Conservation (phyloP, 1,139 yeast genomes). For the Yamadazyma pseudoaaseri region DNA sequence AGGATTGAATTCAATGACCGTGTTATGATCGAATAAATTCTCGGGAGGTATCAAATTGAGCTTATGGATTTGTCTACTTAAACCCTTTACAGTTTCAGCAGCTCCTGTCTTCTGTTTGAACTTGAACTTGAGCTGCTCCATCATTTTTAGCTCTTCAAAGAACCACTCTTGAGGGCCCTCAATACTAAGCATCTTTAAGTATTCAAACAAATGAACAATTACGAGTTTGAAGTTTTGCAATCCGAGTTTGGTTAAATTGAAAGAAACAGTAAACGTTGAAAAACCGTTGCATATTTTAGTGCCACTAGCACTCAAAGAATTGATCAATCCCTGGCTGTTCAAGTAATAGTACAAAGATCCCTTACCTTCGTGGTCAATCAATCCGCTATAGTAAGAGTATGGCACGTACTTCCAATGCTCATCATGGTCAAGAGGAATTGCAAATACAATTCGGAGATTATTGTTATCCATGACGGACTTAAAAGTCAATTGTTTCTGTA, state of each 20-base stretch:
- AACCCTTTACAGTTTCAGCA: conserved; percentile 55
- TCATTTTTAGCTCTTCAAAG: conserved; percentile 48
- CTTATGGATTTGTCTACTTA: conserved; percentile 44
- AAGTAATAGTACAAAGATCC: conserved; percentile 76
- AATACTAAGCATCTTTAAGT: conserved; percentile 53
- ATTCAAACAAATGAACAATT: conserved; percentile 62
- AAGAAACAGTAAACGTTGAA: conserved; percentile 62
- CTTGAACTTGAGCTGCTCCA: conserved; percentile 53
- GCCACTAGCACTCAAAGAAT: conserved; percentile 72
- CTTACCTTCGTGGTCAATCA: conserved; percentile 85
- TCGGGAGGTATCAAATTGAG: conserved; percentile 58
- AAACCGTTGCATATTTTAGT: conserved; percentile 68
- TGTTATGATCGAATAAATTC: conserved; percentile 54
- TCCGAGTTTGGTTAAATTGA: conserved; percentile 78
- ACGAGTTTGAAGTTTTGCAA: conserved; percentile 62
- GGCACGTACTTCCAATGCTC: conserved; percentile 69
- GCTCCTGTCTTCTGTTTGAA: conserved; percentile 68
- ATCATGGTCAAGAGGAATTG: conserved; percentile 70
- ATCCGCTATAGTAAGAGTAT: conserved; percentile 67
- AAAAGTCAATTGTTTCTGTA: conserved; percentile 58
- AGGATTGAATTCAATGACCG: conserved; percentile 61
- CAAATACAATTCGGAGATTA: conserved; percentile 64
- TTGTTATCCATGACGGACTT: conserved; percentile 83
- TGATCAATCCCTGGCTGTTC: conserved; percentile 75
- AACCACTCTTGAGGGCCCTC: conserved; percentile 56